Base-by-base conservation (phyloP, 2,329 filamentous ascomycete genomes). In the Gaeumannomyces tritici region DNA sequence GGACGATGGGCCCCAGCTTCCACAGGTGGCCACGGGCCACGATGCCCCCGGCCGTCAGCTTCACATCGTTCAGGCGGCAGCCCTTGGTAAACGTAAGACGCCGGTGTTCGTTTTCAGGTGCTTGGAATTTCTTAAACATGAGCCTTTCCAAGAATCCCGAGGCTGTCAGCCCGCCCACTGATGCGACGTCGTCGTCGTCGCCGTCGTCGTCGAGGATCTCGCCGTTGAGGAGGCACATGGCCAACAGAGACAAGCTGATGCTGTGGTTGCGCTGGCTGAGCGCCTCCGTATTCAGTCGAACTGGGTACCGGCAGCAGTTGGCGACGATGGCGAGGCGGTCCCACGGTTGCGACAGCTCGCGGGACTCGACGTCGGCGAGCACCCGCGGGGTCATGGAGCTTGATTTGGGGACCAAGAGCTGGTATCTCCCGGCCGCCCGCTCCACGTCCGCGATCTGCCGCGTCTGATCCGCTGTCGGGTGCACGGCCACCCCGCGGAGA, bases 221-320 rank as follows among this genome's bases (percentile, higher is more conserved):
- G 4, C 72, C 71, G 35, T 73, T 74, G 0, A 74, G 35, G 0
- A 74, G 64, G 56, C 66, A 71, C 13, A 73, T 62, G 9, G 67
- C 67, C 7, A 74, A 56, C 29, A 73, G 63, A 0, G 72, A 69
- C 0, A 74, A 59, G 13, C 67, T 70, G 9, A 71, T 62, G 26
- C 69, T 71, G 1, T 60, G 59, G 3, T 55, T 31, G 1, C 61
- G 61, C n/a, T 55, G n/a, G 1, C 63, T 64, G 0, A 74, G 65
- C 1, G 57, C 42, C 27, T 55, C 31, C 4, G 13, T 61, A 31
- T 73, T 62, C 4, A 74, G 61, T 4, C 71, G 64, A 0, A 67
- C 63, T 1, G 66, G 61, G 35, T 74, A 74, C n/a, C 70, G 65
- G 24, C 72, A 74, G 59, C 71, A 74, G 33, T 74, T 74, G 15